A percentile compares a stretch with the other conserved stretches of the same genome.
phyloP scores from a whole-genome alignment of 176 grass and related monocot genomes.

The Otatea glauca region DNA sequence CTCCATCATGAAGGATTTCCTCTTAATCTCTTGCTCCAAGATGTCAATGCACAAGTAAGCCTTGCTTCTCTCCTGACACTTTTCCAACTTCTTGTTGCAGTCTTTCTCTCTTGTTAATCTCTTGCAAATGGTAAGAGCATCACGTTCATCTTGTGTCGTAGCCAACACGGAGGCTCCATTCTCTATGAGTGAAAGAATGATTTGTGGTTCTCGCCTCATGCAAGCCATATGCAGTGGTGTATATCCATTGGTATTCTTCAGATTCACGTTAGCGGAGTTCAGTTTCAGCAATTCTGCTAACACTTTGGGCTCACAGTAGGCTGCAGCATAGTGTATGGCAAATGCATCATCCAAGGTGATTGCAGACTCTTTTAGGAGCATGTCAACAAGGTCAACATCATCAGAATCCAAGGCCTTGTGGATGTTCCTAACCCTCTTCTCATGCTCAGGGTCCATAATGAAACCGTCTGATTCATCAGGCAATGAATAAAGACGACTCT shows the following conservation, averaged over 20 bases:
- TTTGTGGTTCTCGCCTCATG: slow-evolving; percentile 67
- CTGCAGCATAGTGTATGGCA: slow-evolving; percentile 70
- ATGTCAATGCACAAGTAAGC: slow-evolving; percentile 75
- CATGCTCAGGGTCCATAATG: slow-evolving; percentile 54
- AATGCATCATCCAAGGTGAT: slow-evolving; percentile 68
- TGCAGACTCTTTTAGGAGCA: slow-evolving; percentile 60
- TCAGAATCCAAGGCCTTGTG: slow-evolving; percentile 71
- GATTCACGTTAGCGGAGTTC: slow-evolving; percentile 57
- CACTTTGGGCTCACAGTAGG: slow-evolving; percentile 73
- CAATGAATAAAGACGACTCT: slow-evolving; percentile 4
- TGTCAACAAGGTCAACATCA: slow-evolving; percentile 62
- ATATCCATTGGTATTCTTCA: slow-evolving; percentile 59
- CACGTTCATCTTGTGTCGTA: slow-evolving; percentile 57
- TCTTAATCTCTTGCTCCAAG: slow-evolving; percentile 64
- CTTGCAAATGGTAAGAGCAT: slow-evolving; percentile 70
- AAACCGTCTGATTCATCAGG: slow-evolving; percentile 6
- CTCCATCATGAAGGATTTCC: slow-evolving; percentile 35
- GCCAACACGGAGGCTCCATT: slow-evolving; percentile 60
- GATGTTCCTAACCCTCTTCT: slow-evolving; percentile 67
- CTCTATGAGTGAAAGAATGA: slow-evolving; percentile 69
- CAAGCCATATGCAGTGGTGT: slow-evolving; percentile 73
- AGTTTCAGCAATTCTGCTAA: slow-evolving; percentile 56
- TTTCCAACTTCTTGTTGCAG: slow-evolving; percentile 46
- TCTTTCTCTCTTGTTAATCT: slow-evolving; percentile 70
- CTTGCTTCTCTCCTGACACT: slow-evolving; percentile 60